Evolutionary conservation across 176 grass and related monocot species (phyloP).

Genomic region (Oryza rufipogon): DNA sequence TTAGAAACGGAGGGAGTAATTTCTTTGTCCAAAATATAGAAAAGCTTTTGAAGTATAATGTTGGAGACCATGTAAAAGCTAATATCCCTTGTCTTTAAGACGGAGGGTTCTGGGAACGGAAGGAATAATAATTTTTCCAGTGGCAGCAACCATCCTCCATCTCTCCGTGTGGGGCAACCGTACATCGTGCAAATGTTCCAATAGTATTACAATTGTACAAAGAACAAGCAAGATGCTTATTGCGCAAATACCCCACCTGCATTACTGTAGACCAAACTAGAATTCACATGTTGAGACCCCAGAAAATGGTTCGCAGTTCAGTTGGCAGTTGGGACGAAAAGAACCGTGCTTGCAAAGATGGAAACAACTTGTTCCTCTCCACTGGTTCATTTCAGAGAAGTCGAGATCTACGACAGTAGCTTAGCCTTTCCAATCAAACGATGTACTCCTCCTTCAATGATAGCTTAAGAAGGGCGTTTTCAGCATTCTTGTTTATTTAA

Average conservation of each 20-base stretch:
- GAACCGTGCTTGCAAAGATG: not conserved
- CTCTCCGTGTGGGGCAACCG: not conserved
- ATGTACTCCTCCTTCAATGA: not conserved
- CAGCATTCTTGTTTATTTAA: too few relatives aligned
- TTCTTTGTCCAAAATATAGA: too few relatives aligned
- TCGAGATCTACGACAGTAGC: not conserved
- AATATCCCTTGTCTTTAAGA: too few relatives aligned
- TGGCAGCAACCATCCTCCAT: not conserved
- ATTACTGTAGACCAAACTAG: not conserved
- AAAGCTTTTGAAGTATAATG: too few relatives aligned
- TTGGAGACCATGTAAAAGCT: too few relatives aligned
- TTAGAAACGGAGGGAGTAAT: too few relatives aligned
- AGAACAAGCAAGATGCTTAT: not conserved
- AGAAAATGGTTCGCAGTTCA: not conserved
- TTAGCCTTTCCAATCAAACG: not conserved
- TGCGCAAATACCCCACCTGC: not conserved
- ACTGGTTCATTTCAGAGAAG: not conserved
- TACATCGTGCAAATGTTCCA: not conserved
- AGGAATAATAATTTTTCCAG: too few relatives aligned
- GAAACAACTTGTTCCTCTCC: not conserved
- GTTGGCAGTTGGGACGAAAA: not conserved
- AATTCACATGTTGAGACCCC: not conserved
- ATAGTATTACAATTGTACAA: not conserved
- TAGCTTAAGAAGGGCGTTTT: not conserved
- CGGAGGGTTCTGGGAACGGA: too few relatives aligned